These are phyloP conservation scores for Boletus reticuloceps DNA, from an alignment of 768 basidiomycete species.

Conservation along the genomic window DNA sequence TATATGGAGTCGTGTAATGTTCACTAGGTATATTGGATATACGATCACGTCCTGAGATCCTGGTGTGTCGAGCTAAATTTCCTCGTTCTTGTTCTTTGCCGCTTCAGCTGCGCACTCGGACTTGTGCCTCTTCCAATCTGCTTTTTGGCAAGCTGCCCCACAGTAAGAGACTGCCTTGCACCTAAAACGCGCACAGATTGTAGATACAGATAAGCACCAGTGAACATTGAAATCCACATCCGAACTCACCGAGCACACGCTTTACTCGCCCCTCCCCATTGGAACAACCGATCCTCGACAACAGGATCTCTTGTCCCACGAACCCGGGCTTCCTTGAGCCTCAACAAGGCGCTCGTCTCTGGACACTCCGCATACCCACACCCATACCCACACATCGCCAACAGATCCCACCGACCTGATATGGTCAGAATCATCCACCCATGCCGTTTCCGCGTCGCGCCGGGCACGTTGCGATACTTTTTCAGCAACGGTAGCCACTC, in stretches of 20 bases:
- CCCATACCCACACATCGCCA: not conserved
- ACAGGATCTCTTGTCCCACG: not conserved
- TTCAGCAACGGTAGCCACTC: not conserved
- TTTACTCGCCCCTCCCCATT: not conserved
- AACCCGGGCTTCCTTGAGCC: not conserved
- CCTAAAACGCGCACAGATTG: not conserved
- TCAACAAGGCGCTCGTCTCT: not conserved
- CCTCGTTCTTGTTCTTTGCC: not conserved
- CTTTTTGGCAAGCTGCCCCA: not conserved
- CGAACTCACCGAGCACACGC: not conserved
- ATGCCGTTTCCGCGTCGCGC: not conserved
- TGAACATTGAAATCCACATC: not conserved
- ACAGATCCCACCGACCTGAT: not conserved
- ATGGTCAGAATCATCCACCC: not conserved
- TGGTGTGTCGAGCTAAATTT: no score
- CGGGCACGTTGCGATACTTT: not conserved
- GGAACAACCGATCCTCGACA: not conserved
- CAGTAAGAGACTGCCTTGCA: not conserved
- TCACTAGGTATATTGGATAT: not conserved
- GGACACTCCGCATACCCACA: not conserved
- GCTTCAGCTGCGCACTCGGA: not conserved
- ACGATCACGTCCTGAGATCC: not conserved
- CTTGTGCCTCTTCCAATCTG: slow-evolving; percentile 2
- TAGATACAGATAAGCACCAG: not conserved
- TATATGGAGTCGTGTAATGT: no score